Percentiles rank a stretch among this genome's conserved stretches.
These are phyloP conservation scores for Populus ilicifolia DNA, from an alignment of 345 rosid species.

Conservation along the genomic window DNA sequence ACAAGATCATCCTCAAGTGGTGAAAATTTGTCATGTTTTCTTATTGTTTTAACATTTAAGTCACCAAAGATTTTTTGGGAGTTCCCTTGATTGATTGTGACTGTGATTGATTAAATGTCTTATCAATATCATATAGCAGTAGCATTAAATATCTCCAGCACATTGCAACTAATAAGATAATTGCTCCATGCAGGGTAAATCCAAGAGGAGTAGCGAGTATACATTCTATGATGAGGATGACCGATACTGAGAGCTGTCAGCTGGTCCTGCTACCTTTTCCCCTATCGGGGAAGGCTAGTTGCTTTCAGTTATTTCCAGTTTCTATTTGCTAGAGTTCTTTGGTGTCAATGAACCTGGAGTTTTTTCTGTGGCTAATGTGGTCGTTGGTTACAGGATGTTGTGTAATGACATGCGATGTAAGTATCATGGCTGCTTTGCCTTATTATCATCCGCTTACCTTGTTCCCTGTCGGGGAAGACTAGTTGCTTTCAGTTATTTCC, in stretches of 20 bases:
- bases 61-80: too few relatives aligned
- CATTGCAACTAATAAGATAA: background rate
- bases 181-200: slow-evolving; percentile 46
- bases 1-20: too few relatives aligned
- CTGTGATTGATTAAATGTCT: background rate
- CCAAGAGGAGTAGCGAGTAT: slow-evolving; percentile 32
- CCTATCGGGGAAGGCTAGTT: background rate
- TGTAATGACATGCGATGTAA: too few relatives aligned
- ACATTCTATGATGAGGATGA: slow-evolving; percentile 29
- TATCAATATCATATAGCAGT: background rate
- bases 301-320: too few relatives aligned
- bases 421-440: too few relatives aligned
- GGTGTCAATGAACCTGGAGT: background rate
- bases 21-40: too few relatives aligned
- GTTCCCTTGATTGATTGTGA: background rate
- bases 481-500: background rate
- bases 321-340: background rate
- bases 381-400: too few relatives aligned
- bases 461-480: background rate
- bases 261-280: background rate
- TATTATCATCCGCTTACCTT: too few relatives aligned
- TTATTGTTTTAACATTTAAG: too few relatives aligned
- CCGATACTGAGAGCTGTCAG: slow-evolving; percentile 7
- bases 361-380: too few relatives aligned
- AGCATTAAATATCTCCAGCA: background rate